phyloP scores from a whole-genome alignment of 805 yeast species.

The Sungouiella thailandica region DNA sequence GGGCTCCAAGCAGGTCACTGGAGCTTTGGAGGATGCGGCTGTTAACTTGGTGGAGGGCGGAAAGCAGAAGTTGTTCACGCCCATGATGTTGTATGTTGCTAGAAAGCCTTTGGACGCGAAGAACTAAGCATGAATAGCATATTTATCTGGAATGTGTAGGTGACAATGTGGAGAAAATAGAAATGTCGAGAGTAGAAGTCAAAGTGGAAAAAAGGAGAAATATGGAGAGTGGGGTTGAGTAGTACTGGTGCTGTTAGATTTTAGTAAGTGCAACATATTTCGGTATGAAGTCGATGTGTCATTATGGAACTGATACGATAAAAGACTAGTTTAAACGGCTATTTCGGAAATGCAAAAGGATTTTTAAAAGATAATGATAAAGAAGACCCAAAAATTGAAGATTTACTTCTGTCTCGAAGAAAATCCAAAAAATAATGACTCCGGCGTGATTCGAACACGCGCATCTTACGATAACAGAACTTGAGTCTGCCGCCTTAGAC shows the following conservation, averaged over 20 bases:
- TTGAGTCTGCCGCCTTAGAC: slow-evolving; percentile 19
- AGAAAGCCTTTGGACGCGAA: slow-evolving; percentile 59
- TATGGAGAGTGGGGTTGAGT: not conserved
- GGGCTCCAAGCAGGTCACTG: slow-evolving; percentile 83
- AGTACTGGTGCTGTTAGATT: no score
- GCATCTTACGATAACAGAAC: slow-evolving; percentile 21
- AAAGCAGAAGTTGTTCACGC: slow-evolving; percentile 82
- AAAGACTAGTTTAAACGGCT: no score
- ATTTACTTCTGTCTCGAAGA: no score
- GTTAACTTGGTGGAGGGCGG: slow-evolving; percentile 94
- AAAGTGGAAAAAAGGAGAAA: not conserved
- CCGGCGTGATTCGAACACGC: slow-evolving; percentile 21
- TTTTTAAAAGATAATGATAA: no score
- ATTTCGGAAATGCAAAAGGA: no score
- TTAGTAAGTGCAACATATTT: no score
- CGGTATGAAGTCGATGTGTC: no score
- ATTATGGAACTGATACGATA: no score
- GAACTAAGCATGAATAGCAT: slow-evolving; percentile 3
- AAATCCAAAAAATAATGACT: slow-evolving; percentile 12
- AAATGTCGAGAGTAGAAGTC: not conserved
- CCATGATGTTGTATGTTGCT: slow-evolving; percentile 92
- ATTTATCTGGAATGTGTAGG: not conserved
- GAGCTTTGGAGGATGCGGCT: slow-evolving; percentile 95
- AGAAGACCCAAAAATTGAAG: no score
- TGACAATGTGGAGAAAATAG: not conserved